These are phyloP conservation scores for Cutaneotrichosporon spelunceum DNA, from an alignment of 1,284 basidiomycete species.

Conservation along the genomic window DNA sequence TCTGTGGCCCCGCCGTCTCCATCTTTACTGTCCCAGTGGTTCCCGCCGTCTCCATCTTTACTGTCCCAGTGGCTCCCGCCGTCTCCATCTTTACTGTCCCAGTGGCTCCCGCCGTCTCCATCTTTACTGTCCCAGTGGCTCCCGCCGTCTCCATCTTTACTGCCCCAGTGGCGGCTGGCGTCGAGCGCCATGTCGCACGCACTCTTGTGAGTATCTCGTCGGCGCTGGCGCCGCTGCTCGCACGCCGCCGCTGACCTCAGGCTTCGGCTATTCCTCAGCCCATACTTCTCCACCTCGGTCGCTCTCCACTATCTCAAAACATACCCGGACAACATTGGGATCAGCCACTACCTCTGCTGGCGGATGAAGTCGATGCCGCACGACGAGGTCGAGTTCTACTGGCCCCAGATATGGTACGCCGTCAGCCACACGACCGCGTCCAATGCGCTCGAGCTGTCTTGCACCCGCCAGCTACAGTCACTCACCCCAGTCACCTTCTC, in stretches of 20 bases:
- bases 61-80: background rate
- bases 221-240: background rate
- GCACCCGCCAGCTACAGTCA: no score
- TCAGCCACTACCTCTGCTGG: constrained; percentile 89
- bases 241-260: constrained; percentile 28
- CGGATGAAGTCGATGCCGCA: constrained; percentile 73
- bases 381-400: constrained; percentile 84
- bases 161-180: background rate
- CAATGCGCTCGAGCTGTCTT: no score
- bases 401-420: constrained; percentile 97
- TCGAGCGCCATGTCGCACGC: constrained; percentile 37
- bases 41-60: background rate
- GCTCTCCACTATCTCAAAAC: constrained; percentile 82
- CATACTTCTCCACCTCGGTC: constrained; percentile 87
- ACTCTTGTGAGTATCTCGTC: constrained; percentile 27
- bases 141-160: background rate
- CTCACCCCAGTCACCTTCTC: constrained; percentile 70
- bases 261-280: constrained; percentile 81
- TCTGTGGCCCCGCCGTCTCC: no score
- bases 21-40: background rate
- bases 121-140: background rate
- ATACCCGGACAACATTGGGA: constrained; percentile 89
- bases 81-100: background rate
- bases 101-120: background rate
- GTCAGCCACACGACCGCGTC: constrained; percentile 28